These are phyloP conservation scores for Fennellomyces sp. DNA, from an alignment of 371 early-diverging fungal genomes.

Conservation along the genomic window DNA sequence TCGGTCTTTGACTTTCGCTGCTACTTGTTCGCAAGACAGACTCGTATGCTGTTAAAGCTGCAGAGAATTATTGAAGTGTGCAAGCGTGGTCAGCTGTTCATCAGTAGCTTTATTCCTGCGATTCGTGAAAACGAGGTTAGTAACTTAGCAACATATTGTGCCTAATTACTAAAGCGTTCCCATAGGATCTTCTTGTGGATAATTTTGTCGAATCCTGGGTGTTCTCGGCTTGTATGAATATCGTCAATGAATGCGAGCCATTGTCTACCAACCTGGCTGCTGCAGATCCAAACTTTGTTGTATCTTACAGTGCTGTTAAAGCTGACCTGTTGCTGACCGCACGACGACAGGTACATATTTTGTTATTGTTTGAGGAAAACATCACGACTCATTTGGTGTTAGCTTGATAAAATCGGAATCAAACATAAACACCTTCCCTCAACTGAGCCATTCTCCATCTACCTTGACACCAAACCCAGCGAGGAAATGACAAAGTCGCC, in stretches of 20 bases:
- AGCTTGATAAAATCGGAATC: slow-evolving; percentile 78
- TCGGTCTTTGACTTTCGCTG: slow-evolving; percentile 93
- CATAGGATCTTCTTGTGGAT: slow-evolving; percentile 29
- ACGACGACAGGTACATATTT: slow-evolving; percentile 58
- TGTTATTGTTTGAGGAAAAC: too few species aligned
- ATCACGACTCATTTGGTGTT: not conserved
- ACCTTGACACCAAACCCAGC: slow-evolving; percentile 35
- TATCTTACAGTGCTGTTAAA: slow-evolving; percentile 72
- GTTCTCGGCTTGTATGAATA: slow-evolving; percentile 76
- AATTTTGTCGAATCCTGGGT: slow-evolving; percentile 81
- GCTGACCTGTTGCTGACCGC: slow-evolving; percentile 80
- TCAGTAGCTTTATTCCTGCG: slow-evolving; percentile 71
- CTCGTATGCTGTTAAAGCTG: slow-evolving; percentile 71
- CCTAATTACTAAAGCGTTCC: too few species aligned
- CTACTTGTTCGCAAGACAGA: slow-evolving; percentile 91
- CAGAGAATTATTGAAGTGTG: slow-evolving; percentile 72
- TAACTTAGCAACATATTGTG: not conserved
- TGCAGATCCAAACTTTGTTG: slow-evolving; percentile 42
- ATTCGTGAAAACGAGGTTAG: slow-evolving; percentile 71
- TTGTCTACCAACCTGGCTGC: slow-evolving; percentile 49
- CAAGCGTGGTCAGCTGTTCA: slow-evolving; percentile 72
- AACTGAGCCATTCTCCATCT: slow-evolving; percentile 59
- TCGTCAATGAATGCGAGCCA: slow-evolving; percentile 80
- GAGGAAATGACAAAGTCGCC: slow-evolving; percentile 5
- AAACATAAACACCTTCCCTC: slow-evolving; percentile 56